Conservation (phyloP, 306 rosid genomes). For the Acacia crassicarpa region DNA sequence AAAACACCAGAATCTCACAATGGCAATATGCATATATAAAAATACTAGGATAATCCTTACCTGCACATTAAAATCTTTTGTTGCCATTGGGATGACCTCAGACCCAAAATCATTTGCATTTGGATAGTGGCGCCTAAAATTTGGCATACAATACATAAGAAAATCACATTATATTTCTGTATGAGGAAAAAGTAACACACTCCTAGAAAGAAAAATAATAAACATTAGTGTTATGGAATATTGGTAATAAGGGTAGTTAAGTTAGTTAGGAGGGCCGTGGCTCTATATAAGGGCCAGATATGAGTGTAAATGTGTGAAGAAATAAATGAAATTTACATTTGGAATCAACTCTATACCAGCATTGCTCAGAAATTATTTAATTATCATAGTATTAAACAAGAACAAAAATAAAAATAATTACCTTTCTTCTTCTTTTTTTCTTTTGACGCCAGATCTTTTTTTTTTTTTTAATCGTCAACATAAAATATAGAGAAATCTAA, state of each 20-base stretch:
- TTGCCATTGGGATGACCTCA: conserved; percentile 53
- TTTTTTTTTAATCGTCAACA: background rate
- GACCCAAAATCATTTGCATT: conserved; percentile 62
- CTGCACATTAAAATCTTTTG: conserved; percentile 54
- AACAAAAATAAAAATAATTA: background rate
- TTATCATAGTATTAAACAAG: background rate
- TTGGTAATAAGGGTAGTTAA: no score
- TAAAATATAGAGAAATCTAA: background rate
- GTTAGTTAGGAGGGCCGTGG: no score
- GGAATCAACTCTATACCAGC: background rate
- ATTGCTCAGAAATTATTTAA: background rate
- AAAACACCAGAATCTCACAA: conserved; percentile 21
- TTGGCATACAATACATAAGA: conserved; percentile 14
- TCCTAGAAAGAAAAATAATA: background rate
- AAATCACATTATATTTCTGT: background rate
- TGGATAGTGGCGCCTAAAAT: conserved; percentile 41
- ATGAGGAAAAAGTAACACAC: background rate
- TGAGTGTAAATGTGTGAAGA: no score
- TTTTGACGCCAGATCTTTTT: background rate
- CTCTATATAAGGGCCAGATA: no score
- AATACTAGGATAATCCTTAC: conserved; percentile 28
- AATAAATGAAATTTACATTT: background rate
- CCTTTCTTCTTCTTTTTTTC: background rate
- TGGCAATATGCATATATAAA: background rate
- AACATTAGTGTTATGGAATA: no score